Evolutionary conservation across 345 rosid genomes (phyloP).

Genomic region (Corchorus olitorius): DNA sequence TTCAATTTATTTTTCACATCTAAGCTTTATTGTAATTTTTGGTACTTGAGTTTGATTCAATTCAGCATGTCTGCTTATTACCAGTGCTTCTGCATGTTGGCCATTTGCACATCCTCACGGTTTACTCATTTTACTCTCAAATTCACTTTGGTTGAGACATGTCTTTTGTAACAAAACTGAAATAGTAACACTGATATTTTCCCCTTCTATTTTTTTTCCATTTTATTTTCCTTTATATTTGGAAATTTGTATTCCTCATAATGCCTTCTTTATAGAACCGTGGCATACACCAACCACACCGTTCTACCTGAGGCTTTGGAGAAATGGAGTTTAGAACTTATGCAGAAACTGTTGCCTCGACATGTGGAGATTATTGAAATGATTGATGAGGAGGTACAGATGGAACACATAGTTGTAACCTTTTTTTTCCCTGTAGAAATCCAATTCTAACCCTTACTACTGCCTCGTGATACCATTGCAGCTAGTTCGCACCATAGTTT

Average conservation of each 20-base stretch:
- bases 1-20: background rate
- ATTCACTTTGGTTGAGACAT: background rate
- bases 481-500: slow-evolving; percentile 62
- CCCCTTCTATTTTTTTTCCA: background rate
- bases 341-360: slow-evolving; percentile 77
- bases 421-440: background rate
- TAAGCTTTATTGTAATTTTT: slow-evolving; percentile 8
- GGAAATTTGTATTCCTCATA: slow-evolving; percentile 16
- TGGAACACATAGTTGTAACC: slow-evolving; percentile 24
- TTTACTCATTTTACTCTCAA: background rate
- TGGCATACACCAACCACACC: slow-evolving; percentile 88
- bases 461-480: slow-evolving; percentile 33
- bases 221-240: slow-evolving; percentile 7
- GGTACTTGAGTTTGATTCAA: background rate
- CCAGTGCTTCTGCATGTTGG: background rate
- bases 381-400: slow-evolving; percentile 76
- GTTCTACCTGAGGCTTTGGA: slow-evolving; percentile 86
- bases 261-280: slow-evolving; percentile 47
- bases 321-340: slow-evolving; percentile 86
- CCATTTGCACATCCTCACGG: background rate
- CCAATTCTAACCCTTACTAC: slow-evolving; percentile 22
- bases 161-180: background rate
- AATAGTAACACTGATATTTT: background rate
- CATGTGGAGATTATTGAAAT: slow-evolving; percentile 78
- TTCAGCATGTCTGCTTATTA: slow-evolving; percentile 6